These are phyloP conservation scores for Rhodotorula graminis DNA, from an alignment of 768 basidiomycete species.

Conservation along the genomic window DNA sequence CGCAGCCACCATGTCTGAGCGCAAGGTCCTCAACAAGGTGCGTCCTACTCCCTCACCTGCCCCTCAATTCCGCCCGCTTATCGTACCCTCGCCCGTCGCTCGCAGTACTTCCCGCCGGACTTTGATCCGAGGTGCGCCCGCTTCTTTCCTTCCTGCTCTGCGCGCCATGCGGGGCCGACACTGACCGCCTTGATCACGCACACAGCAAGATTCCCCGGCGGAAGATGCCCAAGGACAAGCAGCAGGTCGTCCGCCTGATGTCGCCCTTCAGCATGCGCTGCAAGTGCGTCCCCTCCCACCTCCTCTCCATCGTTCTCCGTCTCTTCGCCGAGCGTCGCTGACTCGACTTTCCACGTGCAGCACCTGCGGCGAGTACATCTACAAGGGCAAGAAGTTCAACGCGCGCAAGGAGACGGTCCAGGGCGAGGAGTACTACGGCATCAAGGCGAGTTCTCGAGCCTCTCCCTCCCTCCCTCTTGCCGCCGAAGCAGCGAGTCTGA, in stretches of 20 bases:
- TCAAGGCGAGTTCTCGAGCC: slow-evolving; percentile 63
- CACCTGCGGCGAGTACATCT: slow-evolving; percentile 96
- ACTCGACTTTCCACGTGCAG: slow-evolving; percentile 53
- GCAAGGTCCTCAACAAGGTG: slow-evolving; percentile 46
- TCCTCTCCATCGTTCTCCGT: neutral
- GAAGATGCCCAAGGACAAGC: slow-evolving; percentile 84
- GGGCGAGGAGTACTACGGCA: slow-evolving; percentile 95
- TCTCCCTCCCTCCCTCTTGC: too few relatives aligned
- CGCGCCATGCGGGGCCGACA: fast-evolving
- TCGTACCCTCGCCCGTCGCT: neutral
- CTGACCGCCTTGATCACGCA: neutral
- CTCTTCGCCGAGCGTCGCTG: neutral
- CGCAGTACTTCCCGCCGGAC: slow-evolving; percentile 86
- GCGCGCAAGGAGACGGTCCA: slow-evolving; percentile 97
- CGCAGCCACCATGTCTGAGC: slow-evolving; percentile 45
- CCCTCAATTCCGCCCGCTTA: neutral
- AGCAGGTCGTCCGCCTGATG: slow-evolving; percentile 98
- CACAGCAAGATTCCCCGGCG: slow-evolving; percentile 73
- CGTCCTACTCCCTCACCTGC: slow-evolving; percentile 1
- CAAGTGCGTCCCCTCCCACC: slow-evolving; percentile 48
- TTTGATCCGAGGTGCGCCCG: slow-evolving; percentile 73
- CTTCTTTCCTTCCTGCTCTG: neutral
- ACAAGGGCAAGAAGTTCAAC: slow-evolving; percentile 99
- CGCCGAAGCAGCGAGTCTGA: too few relatives aligned
- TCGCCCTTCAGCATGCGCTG: slow-evolving; percentile 91